Base-by-base conservation (phyloP, 495 filamentous ascomycete species). In the Penicillium turbatum region DNA sequence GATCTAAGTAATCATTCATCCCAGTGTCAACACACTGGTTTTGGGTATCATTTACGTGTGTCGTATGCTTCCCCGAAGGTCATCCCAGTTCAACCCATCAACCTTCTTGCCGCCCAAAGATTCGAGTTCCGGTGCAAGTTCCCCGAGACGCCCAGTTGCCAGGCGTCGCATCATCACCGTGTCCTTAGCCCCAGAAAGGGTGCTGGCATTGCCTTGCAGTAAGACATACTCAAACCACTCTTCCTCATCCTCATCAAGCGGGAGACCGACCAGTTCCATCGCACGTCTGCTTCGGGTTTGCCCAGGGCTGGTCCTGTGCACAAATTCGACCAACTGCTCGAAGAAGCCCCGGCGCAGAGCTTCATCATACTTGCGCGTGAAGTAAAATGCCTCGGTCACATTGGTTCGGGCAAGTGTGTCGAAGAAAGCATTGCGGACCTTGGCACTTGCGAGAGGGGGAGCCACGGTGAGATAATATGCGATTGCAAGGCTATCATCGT, bases 401-500 rank as follows among this genome's bases (percentile, higher is more conserved):
- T 74, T 87, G 9, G 81, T 79, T n/a, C 78, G 76, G 21, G 84
- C 83, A 3, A 91, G 74, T 1, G 84, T 84, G 27, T 77, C 73
- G 60, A 89, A 88, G 50, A 89, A 80, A 8, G 82, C 69, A 56
- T 79, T 75, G 24, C 86, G 76, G 0, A 85, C 79, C 35, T 77
- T 73, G 12, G 77, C 70, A 0, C 73, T 80, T 40, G 78, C 78
- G 1, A 93, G 73, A 19, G 84, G 73, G 9, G 88, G 87, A 37
- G 82, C 80, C 4, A 82, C 81, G 16, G 82, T 83, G 46, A 90
- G 79, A 67, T 87, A 92, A 67, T 92, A 93, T 27, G 87, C 85
- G 48, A 92, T 77, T 0, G 86, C 71, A 6, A 90, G 75, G 43
- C 72, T 79, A 59, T 83, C 80, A 57, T 90, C 84, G 48, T 80